A percentile compares a stretch with the other conserved stretches of the same genome.
phyloP scores from a whole-genome alignment of 768 basidiomycete genomes.

The Sarcodon aspratus region DNA sequence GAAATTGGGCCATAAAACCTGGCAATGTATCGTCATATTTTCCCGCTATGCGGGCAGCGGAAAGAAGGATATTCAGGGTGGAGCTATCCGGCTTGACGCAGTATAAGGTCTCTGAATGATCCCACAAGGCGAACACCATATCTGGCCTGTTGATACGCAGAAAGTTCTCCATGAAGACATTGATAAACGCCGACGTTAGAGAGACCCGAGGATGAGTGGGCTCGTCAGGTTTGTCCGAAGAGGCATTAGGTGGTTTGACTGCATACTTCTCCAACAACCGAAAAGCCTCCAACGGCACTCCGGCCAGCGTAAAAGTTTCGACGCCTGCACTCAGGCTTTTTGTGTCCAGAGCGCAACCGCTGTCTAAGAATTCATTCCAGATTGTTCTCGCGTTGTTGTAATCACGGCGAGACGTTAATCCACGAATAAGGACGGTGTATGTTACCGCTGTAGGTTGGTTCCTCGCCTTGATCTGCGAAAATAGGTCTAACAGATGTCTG shows the following conservation, averaged over 20 bases:
- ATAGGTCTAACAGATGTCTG: neutral
- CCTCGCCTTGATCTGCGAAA: neutral
- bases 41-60: slow-evolving; percentile 42
- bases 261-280: slow-evolving; percentile 6
- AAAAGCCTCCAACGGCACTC: neutral
- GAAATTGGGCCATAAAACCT: slow-evolving; percentile 36
- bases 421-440: neutral
- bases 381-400: neutral
- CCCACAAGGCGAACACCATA: slow-evolving; percentile 55
- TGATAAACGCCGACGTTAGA: slow-evolving; percentile 6
- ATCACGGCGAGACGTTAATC: neutral
- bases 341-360: neutral
- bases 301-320: neutral
- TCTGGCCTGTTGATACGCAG: slow-evolving; percentile 46
- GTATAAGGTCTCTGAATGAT: slow-evolving; percentile 50
- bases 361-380: neutral
- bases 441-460: neutral
- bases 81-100: slow-evolving; percentile 38
- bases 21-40: slow-evolving; percentile 39
- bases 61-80: slow-evolving; percentile 51
- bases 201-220: neutral
- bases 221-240: neutral
- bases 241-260: neutral
- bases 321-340: neutral
- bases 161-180: slow-evolving; percentile 35